Base-by-base conservation (phyloP, 1,284 basidiomycete genomes). In the Boletus holoroseus region DNA sequence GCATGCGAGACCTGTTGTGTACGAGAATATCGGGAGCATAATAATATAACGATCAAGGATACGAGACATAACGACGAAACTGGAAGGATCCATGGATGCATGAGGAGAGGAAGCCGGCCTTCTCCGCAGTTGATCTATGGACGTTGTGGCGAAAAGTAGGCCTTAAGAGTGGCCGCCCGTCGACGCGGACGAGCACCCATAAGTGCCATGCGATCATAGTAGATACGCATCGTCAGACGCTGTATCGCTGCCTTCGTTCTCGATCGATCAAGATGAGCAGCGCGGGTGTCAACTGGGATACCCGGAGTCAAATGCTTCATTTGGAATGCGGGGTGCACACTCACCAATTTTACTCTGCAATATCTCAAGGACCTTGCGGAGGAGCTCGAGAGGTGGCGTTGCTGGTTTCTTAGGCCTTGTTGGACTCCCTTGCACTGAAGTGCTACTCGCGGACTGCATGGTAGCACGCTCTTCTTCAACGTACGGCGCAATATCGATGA, bases 241-340 rank as follows among this genome's bases (percentile, higher is more conserved):
- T 87, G 83, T 46, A 88, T 66, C 1, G 75, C 74, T 2, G 78
- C 81, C 59, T 88, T 88, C 2, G 80, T 75, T 45, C 79, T 74
- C 5, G 86, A 86, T 37, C 86, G 79, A 54, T 87, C 86, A 31
- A 88, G 73, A 62, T 85, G 79, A 7, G 81, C 79, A 18, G 82
- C 85, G 42, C 83, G 79, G 3, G 80, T 82, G 62, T 88, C 86
- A 36, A 77, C 85, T 88, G 27, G 36, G 15, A 49, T 47, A 38
- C 34, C 16, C 37, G 31, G 20, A n/a, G n/a, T 49, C 26, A 36
- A 48, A 26, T 20, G 7, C 18, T 8, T 27, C 15, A 7, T 4
- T 45, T 35, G 20, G 7, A 28, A 30, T 6, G 20, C 11, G 16
- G 37, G 30, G 18, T 31, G 26, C 26, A 56, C n/a, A 67, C 75